Conservation (phyloP, 2,329 filamentous ascomycete species). For the Capronia coronata region DNA sequence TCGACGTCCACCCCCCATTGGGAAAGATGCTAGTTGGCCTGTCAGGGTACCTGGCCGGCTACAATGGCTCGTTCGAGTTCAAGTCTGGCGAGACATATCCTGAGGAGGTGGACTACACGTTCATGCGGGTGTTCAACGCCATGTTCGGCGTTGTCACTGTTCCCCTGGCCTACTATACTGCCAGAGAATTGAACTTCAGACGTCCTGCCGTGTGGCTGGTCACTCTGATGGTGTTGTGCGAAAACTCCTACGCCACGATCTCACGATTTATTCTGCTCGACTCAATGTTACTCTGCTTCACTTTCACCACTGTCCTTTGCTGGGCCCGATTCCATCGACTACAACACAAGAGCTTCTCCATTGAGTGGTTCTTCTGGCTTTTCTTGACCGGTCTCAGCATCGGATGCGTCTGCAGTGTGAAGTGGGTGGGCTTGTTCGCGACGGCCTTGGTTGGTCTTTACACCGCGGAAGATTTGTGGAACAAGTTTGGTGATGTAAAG, state of each 20-base stretch:
- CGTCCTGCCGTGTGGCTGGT: slow-evolving; percentile 89
- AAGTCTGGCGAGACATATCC: slow-evolving; percentile 97
- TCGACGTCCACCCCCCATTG: slow-evolving; percentile 90
- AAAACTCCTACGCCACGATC: slow-evolving; percentile 99
- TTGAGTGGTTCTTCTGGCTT: slow-evolving; percentile 92
- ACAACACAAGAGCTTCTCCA: slow-evolving; percentile 75
- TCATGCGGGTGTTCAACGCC: slow-evolving; percentile 97
- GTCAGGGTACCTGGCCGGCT: slow-evolving; percentile 90
- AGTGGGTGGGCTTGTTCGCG: slow-evolving; percentile 94
- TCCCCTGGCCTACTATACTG: slow-evolving; percentile 91
- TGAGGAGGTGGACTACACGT: slow-evolving; percentile 88
- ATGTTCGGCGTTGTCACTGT: slow-evolving; percentile 89
- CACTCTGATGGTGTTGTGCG: slow-evolving; percentile 93
- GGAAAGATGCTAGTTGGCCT: slow-evolving; percentile 98
- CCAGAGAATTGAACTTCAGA: slow-evolving; percentile 79
- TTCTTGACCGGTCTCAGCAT: slow-evolving; percentile 91
- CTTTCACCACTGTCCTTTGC: slow-evolving; percentile 94
- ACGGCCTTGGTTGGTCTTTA: slow-evolving; percentile 93
- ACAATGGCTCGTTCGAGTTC: slow-evolving; percentile 99
- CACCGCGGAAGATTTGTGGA: slow-evolving; percentile 94
- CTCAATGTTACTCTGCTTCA: slow-evolving; percentile 97
- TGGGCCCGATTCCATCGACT: slow-evolving; percentile 95
- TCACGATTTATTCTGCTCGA: slow-evolving; percentile 96
- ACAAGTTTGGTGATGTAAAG: slow-evolving; percentile 89
- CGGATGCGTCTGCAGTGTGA: slow-evolving; percentile 96